Evolutionary conservation across 768 basidiomycete species (phyloP), one percentile per base, ranked within the genome.

Genomic region (Tricholoma flavovirens): DNA sequence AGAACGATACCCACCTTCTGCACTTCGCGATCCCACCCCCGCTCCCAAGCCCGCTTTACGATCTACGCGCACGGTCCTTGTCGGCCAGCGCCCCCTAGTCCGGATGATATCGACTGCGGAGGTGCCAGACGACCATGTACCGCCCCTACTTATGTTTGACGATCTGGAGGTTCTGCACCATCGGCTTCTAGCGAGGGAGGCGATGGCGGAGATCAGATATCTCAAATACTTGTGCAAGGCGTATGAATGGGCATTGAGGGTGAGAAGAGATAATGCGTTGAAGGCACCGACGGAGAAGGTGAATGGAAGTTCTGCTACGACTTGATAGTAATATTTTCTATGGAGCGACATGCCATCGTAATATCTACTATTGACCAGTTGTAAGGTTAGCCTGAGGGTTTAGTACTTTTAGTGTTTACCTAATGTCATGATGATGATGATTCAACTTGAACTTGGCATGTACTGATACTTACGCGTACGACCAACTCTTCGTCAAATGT

Each of bases 111-210:
- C 84, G 5, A 68, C 71, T 0, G 69, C 75, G 2, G 81, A 83
- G 15, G 76, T 87, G 3, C 79, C 82, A 1, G 94, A 97, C 65
- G 87, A 92, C 61, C 66, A 78, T 21, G 86, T 97, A 5, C 90
- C 93, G 0, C 93, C 93, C 0, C 67, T 93, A 38, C 62, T 96
- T 19, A 77, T 82, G 11, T 96, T 93, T 66, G 61, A 71, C 14
- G 92, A 96, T 65, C 60, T 96, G n/a, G 86, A 90, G 60, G 58
- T 86, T 5, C 73, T 97, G 51, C 93, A 96, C 66, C 81, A 91
- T 56, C 76, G 86, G 24, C 69, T 93, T 26, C 82, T 87, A 12
- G 73, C 67, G 21, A 68, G 70, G 19, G 71, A 68, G 32, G 69
- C 71, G 54, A 56, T 33, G n/a, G 71, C 75, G 36, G 82, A 83